These are phyloP conservation scores for Rhodotorula graminis DNA, from an alignment of 768 basidiomycete species.

Conservation along the genomic window DNA sequence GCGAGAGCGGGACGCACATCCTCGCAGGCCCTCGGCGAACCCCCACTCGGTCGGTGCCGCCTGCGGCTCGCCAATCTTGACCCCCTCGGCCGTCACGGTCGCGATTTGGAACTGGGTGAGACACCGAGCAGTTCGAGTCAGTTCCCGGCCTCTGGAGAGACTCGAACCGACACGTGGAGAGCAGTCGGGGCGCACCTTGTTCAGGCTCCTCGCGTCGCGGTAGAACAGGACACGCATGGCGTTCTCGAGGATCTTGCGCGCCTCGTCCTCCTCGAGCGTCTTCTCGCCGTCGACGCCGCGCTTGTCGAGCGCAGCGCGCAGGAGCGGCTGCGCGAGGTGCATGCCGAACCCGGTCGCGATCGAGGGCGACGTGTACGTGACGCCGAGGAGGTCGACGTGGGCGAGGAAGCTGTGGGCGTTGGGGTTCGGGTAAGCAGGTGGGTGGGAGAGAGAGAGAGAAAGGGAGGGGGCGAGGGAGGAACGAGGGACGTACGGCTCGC, in stretches of 20 bases:
- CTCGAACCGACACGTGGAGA: neutral
- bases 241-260: slow-evolving; percentile 68
- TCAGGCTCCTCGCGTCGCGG: slow-evolving; percentile 87
- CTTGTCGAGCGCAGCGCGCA: slow-evolving; percentile 80
- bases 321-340: slow-evolving; percentile 85
- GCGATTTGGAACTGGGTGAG: slow-evolving; percentile 99
- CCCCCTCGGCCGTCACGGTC: slow-evolving; percentile 70
- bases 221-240: slow-evolving; percentile 93
- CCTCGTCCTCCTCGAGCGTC: slow-evolving; percentile 68
- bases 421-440: too few relatives aligned
- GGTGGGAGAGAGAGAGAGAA: neutral
- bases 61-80: slow-evolving; percentile 71
- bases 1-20: slow-evolving; percentile 44
- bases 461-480: neutral
- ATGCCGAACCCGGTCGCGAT: slow-evolving; percentile 92
- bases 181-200: slow-evolving; percentile 63
- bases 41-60: slow-evolving; percentile 74
- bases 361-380: slow-evolving; percentile 86
- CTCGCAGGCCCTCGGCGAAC: slow-evolving; percentile 86
- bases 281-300: slow-evolving; percentile 41
- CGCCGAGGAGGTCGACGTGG: slow-evolving; percentile 92
- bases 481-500: slow-evolving; percentile 16
- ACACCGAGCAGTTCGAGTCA: too few relatives aligned
- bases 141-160: neutral
- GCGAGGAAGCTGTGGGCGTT: slow-evolving; percentile 85